Conservation (phyloP, 2,329 filamentous ascomycete genomes). For the Mycogone perniciosa region DNA sequence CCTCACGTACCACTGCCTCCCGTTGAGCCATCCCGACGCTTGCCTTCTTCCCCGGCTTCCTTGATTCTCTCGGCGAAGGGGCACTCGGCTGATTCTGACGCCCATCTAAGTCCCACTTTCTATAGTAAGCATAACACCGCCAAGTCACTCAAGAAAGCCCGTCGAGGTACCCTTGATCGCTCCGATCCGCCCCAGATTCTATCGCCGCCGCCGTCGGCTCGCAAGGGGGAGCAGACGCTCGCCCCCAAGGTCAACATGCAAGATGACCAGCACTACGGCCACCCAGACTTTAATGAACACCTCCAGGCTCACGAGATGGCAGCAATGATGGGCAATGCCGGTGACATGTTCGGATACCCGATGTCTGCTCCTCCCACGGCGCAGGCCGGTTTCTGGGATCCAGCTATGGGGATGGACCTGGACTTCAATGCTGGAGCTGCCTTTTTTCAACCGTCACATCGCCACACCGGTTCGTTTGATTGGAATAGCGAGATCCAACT, state of each 20-base stretch:
- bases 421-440: constrained; percentile 45
- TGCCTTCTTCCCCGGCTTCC: constrained; percentile 52
- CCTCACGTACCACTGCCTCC: constrained; percentile 49
- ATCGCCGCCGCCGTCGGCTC: constrained; percentile 54
- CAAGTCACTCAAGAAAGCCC: constrained; percentile 38
- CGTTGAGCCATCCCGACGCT: constrained; percentile 51
- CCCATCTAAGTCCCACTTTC: constrained; percentile 23
- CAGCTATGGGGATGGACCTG: constrained; percentile 53
- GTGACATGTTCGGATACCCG: constrained; percentile 54
- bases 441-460: constrained; percentile 39
- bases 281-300: constrained; percentile 43
- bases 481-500: constrained; percentile 51
- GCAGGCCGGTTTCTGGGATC: constrained; percentile 53
- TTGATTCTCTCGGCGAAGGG: constrained; percentile 27
- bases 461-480: constrained; percentile 47
- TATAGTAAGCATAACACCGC: constrained; percentile 13
- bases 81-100: constrained; percentile 23
- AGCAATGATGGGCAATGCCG: constrained; percentile 39
- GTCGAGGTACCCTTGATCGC: constrained; percentile 35
- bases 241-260: constrained; percentile 52
- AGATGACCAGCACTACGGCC: constrained; percentile 49
- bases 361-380: constrained; percentile 51
- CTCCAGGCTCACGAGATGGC: constrained; percentile 46
- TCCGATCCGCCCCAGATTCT: constrained; percentile 41
- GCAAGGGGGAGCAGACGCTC: constrained; percentile 50